Base-by-base conservation (phyloP, 1,284 basidiomycete species). In the Trichosporon faecale region DNA sequence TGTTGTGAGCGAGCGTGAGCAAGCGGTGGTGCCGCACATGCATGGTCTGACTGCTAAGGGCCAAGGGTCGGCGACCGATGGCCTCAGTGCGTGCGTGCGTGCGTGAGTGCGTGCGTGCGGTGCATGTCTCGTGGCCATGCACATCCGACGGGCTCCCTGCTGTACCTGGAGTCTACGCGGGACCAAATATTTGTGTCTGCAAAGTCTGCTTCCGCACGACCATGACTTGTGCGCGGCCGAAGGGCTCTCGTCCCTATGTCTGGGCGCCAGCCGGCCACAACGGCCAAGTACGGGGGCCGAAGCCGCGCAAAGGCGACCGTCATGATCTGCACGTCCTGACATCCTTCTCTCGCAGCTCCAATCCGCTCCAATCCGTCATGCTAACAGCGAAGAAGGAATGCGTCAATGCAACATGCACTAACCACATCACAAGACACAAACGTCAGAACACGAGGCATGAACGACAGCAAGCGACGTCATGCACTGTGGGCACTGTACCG, bases 41-140 rank as follows among this genome's bases (percentile, higher is more conserved):
- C 29, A 61, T 31, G 35, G 35, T 37, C 35, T 12, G 57, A 18
- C 18, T 18, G 27, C 57, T n/a, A n/a, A 60, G 16, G 23, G n/a
- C 12, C 79, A 71, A 67, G 84, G 80, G 76, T 85, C 84, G 73
- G 85, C 83, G 40, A 84, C 87, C 79, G 57, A 61, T 31, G 27
- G 55, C 55, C 14, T 55, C 27, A 27, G 25, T 7, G 14, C 25
- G 25, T 29, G 23, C 25, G 25, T n/a, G n/a, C n/a, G n/a, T n/a
- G n/a, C n/a, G n/a, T n/a, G n/a, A n/a, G n/a, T n/a, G n/a, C n/a
- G 25, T 60, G 49, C 14, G 1, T 21, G 3, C n/a, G n/a, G 46
- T 18, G 23, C 52, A 12, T 27, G 57, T 61, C 57, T 61, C 57
- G 57, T 61, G 57, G 57, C 57, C 57, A 31, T 29, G 27, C 57